Base-by-base conservation (phyloP, 192 early-diverging fungal genomes). In the Coemansia sp. region DNA sequence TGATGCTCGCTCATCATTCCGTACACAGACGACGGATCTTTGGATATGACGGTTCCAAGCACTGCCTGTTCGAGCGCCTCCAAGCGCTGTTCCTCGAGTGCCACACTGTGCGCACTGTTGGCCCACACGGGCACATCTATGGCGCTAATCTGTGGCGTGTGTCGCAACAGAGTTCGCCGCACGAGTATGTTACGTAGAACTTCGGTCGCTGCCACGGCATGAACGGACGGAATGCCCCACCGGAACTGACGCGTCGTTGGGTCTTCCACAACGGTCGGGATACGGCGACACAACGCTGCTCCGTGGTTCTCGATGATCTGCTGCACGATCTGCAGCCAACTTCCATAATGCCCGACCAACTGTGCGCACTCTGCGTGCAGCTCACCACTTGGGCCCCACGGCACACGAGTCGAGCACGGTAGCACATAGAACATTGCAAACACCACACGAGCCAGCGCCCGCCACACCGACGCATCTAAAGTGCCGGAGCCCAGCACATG, bases 1-100 rank as follows among this genome's bases (percentile, higher is more conserved):
- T 79, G 75, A 2, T 63, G 70, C 41, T 79, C 76, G 41, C 63
- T 69, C 76, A 79, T 79, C 70, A 79, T 79, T 11, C 76, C 76
- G 32, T 79, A 79, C 27, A 79, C 76, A 2, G 76, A 63, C 50
- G 76, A 74, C 18, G 76, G 71, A 49, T 79, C 71, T 41, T 63
- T 61, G 18, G 61, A 62, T 23, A 79, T 70, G 32, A 79, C 64
- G 7, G 47, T 65, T 50, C 71, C 57, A n/a, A 79, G 54, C 2
- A 79, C 65, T 26, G 57, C 37, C 43, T 74, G 64, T 58, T 79
- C 76, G 38, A 69, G 54, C 57, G 69, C 60, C 57, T 74, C 71
- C 57, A 79, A 54, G 5, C 64, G 66, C 22, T 63, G 50, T 62
- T 74, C 76, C 29, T 70, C 67, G n/a, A 54, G 63, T 7, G 38